These are phyloP conservation scores for Musa troglodytarum DNA, from an alignment of 176 grass and related monocot genomes.

Conservation along the genomic window DNA sequence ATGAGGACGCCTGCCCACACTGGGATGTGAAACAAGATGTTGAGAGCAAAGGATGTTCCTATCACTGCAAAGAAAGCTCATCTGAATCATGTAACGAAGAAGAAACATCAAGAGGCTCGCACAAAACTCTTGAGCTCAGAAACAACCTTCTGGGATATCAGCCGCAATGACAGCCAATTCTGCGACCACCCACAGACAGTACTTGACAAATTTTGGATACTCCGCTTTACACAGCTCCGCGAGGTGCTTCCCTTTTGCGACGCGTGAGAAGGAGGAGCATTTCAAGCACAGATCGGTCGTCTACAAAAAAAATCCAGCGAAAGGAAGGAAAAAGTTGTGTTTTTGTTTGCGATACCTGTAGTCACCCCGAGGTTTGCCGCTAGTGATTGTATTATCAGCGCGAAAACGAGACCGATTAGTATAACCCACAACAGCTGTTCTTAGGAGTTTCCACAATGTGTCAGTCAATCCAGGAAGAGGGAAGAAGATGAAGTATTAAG, in stretches of 20 bases:
- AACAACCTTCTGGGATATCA: slow-evolving; percentile 4
- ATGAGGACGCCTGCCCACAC: slow-evolving; percentile 81
- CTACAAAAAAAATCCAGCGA: neutral
- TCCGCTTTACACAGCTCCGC: slow-evolving; percentile 1
- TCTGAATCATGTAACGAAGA: neutral
- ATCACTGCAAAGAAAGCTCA: slow-evolving; percentile 31
- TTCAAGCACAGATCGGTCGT: neutral
- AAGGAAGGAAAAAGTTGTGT: neutral
- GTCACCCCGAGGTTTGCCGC: slow-evolving; percentile 80
- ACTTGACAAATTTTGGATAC: slow-evolving; percentile 1
- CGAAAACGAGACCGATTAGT: slow-evolving; percentile 73
- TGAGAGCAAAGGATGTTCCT: slow-evolving; percentile 67
- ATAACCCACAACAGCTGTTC: slow-evolving; percentile 81
- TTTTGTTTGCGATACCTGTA: slow-evolving; percentile 38
- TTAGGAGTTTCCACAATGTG: too few species aligned
- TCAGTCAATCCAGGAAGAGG: neutral
- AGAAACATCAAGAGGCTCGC: neutral
- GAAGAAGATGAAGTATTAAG: neutral
- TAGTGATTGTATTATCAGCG: slow-evolving; percentile 75
- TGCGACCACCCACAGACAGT: neutral
- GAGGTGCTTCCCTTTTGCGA: neutral
- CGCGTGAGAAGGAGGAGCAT: neutral
- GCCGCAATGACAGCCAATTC: slow-evolving; percentile 1
- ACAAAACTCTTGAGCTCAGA: neutral
- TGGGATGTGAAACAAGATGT: slow-evolving; percentile 71